These are phyloP conservation scores for Penicillium pulvis DNA, from an alignment of 495 filamentous ascomycete genomes.

Conservation along the genomic window DNA sequence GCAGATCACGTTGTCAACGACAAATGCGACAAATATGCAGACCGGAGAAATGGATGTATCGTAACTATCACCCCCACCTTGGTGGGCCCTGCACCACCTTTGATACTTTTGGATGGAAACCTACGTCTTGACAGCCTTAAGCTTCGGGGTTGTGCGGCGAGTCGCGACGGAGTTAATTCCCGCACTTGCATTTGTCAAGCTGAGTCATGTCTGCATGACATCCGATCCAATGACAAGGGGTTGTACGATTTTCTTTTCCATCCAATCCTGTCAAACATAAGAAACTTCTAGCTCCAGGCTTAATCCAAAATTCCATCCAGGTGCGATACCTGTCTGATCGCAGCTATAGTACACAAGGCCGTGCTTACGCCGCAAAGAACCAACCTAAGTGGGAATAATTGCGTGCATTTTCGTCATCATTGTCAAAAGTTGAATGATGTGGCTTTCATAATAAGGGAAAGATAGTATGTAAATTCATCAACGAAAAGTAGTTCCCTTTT, in stretches of 20 bases:
- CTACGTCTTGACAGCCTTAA: neutral
- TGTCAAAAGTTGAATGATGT: too few relatives aligned
- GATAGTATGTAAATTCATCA: too few relatives aligned
- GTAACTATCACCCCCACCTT: neutral
- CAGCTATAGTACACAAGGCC: too few relatives aligned
- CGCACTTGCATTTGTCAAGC: neutral
- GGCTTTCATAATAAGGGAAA: too few relatives aligned
- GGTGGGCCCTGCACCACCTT: neutral
- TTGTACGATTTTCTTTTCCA: neutral
- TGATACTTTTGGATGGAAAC: too few relatives aligned
- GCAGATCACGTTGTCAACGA: slow-evolving; percentile 12
- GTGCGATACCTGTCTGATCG: too few relatives aligned
- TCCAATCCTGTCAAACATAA: neutral
- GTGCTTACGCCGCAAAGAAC: too few relatives aligned
- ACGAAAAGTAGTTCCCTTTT: too few relatives aligned
- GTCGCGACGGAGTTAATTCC: neutral
- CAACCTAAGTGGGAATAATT: too few relatives aligned
- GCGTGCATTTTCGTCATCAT: too few relatives aligned
- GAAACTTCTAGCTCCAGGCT: too few relatives aligned
- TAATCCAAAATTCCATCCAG: too few relatives aligned
- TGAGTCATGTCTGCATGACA: neutral
- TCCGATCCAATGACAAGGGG: neutral
- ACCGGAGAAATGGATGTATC: slow-evolving; percentile 12
- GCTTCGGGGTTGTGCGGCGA: neutral
- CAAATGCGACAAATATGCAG: slow-evolving; percentile 20